Evolutionary conservation across 371 early-diverging fungal species (phyloP).

Genomic region (Coemansia sp.): DNA sequence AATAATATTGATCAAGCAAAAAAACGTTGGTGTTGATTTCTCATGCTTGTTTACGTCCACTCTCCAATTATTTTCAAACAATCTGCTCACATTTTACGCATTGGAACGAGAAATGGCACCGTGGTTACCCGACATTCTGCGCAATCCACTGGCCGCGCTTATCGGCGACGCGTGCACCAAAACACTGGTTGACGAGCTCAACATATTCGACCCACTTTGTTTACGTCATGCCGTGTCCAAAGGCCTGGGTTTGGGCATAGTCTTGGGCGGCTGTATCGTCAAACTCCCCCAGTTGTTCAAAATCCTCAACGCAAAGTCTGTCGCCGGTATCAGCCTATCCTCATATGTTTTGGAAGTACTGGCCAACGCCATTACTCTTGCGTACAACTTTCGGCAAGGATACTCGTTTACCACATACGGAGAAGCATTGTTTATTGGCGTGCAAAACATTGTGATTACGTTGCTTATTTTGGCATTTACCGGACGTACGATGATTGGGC

Average conservation of each 20-base stretch:
- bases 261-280: slow-evolving; percentile 82
- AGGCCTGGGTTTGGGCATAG: slow-evolving; percentile 88
- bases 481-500: slow-evolving; percentile 47
- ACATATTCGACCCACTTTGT: slow-evolving; percentile 69
- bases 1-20: neutral
- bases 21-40: neutral
- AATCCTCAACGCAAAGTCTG: slow-evolving; percentile 71
- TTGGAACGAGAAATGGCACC: slow-evolving; percentile 3
- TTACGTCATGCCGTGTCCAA: slow-evolving; percentile 82
- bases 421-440: slow-evolving; percentile 74
- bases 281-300: slow-evolving; percentile 96
- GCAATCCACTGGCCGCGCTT: slow-evolving; percentile 59
- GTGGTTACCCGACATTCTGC: slow-evolving; percentile 47
- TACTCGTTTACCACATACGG: slow-evolving; percentile 94
- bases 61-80: too few relatives aligned
- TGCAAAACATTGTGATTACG: slow-evolving; percentile 77
- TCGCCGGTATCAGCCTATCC: slow-evolving; percentile 73
- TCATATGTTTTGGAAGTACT: slow-evolving; percentile 83
- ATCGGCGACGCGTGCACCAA: slow-evolving; percentile 70
- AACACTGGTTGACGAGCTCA: slow-evolving; percentile 64
- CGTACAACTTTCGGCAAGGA: slow-evolving; percentile 77
- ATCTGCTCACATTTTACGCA: neutral
- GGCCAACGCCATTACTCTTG: slow-evolving; percentile 71
- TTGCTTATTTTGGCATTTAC: slow-evolving; percentile 67
- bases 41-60: neutral